phyloP scores from a whole-genome alignment of 169 alveolate species.

The Eimeria praecox region DNA sequence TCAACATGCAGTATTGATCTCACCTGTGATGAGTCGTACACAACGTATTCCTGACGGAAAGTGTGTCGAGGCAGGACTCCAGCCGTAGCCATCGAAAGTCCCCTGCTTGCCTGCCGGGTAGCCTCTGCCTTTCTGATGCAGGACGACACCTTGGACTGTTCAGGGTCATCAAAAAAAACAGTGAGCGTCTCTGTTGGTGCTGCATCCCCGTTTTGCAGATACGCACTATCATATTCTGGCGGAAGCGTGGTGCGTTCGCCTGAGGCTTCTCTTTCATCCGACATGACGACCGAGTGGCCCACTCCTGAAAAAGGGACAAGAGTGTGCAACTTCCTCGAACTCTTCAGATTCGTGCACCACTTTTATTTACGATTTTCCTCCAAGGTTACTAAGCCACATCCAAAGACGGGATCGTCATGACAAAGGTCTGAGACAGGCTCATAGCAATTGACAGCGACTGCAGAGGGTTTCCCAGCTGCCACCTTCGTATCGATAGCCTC shows the following conservation, averaged over 20 bases:
- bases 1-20: neutral
- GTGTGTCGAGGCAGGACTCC: constrained; percentile 95
- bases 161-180: neutral
- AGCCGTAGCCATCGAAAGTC: constrained; percentile 82
- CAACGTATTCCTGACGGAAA: constrained; percentile 91
- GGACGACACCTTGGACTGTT: constrained; percentile 54
- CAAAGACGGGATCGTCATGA: neutral
- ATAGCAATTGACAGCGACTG: neutral
- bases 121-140: constrained; percentile 67
- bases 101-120: neutral
- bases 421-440: neutral
- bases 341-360: too few relatives aligned
- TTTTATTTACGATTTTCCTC: neutral
- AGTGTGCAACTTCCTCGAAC: too few relatives aligned
- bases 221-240: constrained; percentile 86
- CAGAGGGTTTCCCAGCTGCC: neutral
- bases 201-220: constrained; percentile 51
- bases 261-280: constrained; percentile 86
- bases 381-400: neutral
- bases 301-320: constrained; percentile 89
- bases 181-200: constrained; percentile 52
- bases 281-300: constrained; percentile 90
- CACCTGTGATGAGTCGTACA: constrained; percentile 93
- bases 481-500: neutral
- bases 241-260: constrained; percentile 89